A percentile compares a stretch with the other conserved stretches of the same genome.
These are phyloP conservation scores for Ziziphus jujuba DNA, from an alignment of 306 rosid genomes.

Conservation along the genomic window DNA sequence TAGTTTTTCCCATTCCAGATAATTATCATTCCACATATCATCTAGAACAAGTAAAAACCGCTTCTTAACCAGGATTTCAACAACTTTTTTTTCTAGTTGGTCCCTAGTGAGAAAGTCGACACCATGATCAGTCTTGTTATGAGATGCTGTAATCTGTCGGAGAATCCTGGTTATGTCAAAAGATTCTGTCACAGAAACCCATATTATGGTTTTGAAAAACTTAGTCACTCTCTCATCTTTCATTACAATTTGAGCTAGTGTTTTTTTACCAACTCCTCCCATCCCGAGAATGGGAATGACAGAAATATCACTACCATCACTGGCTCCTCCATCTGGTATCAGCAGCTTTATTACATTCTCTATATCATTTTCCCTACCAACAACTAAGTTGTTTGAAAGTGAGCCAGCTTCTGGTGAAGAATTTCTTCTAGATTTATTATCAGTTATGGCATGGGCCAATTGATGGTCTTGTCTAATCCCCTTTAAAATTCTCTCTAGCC, in stretches of 20 bases:
- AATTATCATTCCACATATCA: neutral
- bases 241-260: constrained; percentile 9
- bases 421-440: neutral
- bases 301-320: neutral
- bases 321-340: neutral
- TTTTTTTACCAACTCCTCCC: constrained; percentile 16
- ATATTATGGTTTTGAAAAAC: neutral
- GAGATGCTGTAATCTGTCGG: neutral
- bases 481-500: neutral
- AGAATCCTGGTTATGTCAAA: neutral
- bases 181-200: neutral
- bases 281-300: constrained; percentile 13
- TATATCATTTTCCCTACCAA: constrained; percentile 5
- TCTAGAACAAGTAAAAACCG: constrained; percentile 13
- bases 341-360: neutral
- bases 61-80: neutral
- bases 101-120: neutral
- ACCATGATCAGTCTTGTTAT: neutral
- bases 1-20: neutral
- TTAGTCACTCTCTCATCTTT: neutral
- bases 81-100: neutral
- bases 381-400: neutral
- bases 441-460: neutral
- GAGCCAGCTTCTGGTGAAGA: neutral
- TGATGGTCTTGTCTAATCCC: neutral